Evolutionary conservation across 2,329 filamentous ascomycete species (phyloP).

Genomic region (Hymenoscyphus linearis): DNA sequence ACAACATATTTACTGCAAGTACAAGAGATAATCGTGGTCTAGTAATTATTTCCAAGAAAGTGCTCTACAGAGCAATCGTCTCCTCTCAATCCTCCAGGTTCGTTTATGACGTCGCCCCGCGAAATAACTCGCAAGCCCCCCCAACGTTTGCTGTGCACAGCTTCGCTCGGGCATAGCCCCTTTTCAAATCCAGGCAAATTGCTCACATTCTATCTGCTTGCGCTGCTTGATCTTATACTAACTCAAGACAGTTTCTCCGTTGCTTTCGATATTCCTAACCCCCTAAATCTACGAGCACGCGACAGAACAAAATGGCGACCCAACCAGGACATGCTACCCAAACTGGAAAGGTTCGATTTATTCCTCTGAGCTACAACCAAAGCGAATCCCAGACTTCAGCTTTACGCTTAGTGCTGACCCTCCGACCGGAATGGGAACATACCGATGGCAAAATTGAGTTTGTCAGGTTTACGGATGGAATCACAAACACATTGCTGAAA

Average conservation of each 20-base stretch:
- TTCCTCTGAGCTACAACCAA: constrained; percentile 74
- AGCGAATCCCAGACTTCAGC: constrained; percentile 74
- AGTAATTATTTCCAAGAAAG: background rate
- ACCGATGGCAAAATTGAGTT: constrained; percentile 73
- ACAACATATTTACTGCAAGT: background rate
- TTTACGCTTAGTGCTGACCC: constrained; percentile 67
- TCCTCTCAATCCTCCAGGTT: background rate
- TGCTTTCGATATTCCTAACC: background rate
- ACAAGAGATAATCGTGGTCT: background rate
- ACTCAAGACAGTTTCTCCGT: background rate
- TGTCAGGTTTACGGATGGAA: constrained; percentile 91
- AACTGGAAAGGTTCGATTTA: constrained; percentile 46
- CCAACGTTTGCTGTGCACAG: background rate
- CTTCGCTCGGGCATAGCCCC: background rate
- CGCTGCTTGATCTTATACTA: background rate
- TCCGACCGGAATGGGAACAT: constrained; percentile 78
- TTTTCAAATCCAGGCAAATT: background rate
- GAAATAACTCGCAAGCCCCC: background rate
- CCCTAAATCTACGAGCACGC: background rate
- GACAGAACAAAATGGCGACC: background rate
- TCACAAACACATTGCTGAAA: constrained; percentile 89
- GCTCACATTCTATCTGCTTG: background rate
- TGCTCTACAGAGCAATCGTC: background rate
- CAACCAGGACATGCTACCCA: constrained; percentile 7
- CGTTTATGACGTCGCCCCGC: background rate